phyloP scores from a whole-genome alignment of 306 rosid species.

The Casuarina cunninghamiana region DNA sequence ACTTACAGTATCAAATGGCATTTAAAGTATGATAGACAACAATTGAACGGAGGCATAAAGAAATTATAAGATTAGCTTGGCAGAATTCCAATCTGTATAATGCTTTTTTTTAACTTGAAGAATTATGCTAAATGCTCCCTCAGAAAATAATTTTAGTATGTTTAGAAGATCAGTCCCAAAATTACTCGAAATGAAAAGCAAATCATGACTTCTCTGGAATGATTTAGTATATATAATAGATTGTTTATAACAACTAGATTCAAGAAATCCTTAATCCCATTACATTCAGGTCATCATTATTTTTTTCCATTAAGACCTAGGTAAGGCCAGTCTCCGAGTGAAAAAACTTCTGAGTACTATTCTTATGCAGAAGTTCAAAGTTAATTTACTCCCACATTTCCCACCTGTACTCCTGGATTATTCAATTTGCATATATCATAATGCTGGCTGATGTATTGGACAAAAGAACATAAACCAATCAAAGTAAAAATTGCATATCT shows the following conservation, averaged over 20 bases:
- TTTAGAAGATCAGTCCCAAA: background rate
- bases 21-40: background rate
- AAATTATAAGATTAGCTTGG: background rate
- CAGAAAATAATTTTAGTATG: background rate
- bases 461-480: background rate
- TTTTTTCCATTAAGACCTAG: background rate
- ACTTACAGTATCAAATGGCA: background rate
- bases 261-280: background rate
- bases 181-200: background rate
- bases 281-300: background rate
- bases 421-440: background rate
- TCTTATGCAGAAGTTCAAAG: background rate
- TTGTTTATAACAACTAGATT: background rate
- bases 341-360: background rate
- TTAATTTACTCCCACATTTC: background rate
- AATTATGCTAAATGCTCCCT: background rate
- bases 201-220: background rate
- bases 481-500: background rate
- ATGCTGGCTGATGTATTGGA: background rate
- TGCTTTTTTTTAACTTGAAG: background rate
- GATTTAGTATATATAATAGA: background rate
- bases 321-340: background rate
- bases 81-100: background rate
- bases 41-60: background rate
- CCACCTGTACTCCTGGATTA: background rate